Evolutionary conservation across 768 basidiomycete species (phyloP), one percentile per base, ranked within the genome.

Genomic region (Phaeotremella skinneri): DNA sequence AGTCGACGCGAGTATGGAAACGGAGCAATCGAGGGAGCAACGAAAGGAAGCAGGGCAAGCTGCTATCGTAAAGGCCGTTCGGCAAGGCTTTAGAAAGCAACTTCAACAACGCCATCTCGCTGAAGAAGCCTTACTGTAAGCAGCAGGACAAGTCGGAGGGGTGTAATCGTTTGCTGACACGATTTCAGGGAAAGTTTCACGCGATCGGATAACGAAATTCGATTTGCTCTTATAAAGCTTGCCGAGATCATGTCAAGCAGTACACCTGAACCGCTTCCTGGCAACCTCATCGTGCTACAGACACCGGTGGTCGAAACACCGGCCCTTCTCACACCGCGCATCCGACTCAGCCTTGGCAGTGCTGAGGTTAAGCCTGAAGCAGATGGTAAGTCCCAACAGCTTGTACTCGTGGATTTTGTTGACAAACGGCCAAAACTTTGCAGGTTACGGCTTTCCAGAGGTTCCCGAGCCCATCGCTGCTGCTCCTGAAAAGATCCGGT

Each of bases 201-300:
- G 9, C 5, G 34, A 27, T 43, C 85, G 55, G 91, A 96, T 74
- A 83, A 89, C 69, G 89, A 94, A 78, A 88, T 93, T 39, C 87
- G 92, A 47, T 90, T 91, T 85, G 90, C 87, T 63, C 79, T 94
- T 49, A 81, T 98, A 68, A 97, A 98, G 77, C 80, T 96, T 23
- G 90, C 90, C 4, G 94, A 97, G 68, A 81, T 94, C 20, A 82
- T 91, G 42, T 86, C 93, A 65, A 85, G 87, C 52, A 88, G 90
- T 23, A 80, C 85, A 2, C 85, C 90, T 58, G 94, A 98, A 77
- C 82, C 85, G 1, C 80, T 88, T 4, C 93, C 93, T 1, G 91
- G 90, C 57, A 89, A 85, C 47, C 85, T 93, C 50, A 88, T 90
- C 66, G 84, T 92, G 53, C 83, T 85, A 6, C 80, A 83, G 26